Evolutionary conservation across 768 basidiomycete genomes (phyloP).

Genomic region (Lactarius hengduanensis): DNA sequence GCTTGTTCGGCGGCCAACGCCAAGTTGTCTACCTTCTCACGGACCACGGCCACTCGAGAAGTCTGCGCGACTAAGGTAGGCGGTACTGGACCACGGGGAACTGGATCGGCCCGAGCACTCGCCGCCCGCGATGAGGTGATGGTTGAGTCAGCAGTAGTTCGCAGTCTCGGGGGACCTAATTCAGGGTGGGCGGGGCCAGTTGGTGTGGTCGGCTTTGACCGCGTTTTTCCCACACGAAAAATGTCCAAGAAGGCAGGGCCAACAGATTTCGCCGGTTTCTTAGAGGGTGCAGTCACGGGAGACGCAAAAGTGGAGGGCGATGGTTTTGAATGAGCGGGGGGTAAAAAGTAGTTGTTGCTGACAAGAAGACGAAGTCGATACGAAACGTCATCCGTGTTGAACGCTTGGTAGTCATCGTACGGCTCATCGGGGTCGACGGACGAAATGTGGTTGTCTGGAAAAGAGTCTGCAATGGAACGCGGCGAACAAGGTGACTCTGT

Average conservation of each 20-base stretch:
- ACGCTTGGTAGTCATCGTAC: conserved; percentile 31
- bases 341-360: conserved; percentile 86
- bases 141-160: conserved; percentile 31
- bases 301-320: conserved; percentile 62
- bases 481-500: conserved; percentile 67
- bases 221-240: conserved; percentile 66
- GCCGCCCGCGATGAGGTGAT: conserved; percentile 21
- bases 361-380: conserved; percentile 82
- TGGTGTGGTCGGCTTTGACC: conserved; percentile 56
- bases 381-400: conserved; percentile 73
- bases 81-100: conserved; percentile 29
- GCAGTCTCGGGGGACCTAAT: conserved; percentile 24
- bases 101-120: conserved; percentile 29
- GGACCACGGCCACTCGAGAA: conserved; percentile 69
- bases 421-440: conserved; percentile 30
- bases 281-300: conserved; percentile 40
- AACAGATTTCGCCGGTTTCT: conserved; percentile 46
- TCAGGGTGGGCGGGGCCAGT: conserved; percentile 44
- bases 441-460: conserved; percentile 43
- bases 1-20: conserved; percentile 69
- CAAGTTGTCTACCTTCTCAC: conserved; percentile 77
- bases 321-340: conserved; percentile 84
- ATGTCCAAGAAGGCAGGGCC: conserved; percentile 63
- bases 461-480: conserved; percentile 49
- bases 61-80: conserved; percentile 18